These are phyloP conservation scores for Lipomyces starkeyi DNA, from an alignment of 805 yeast genomes.

Conservation along the genomic window DNA sequence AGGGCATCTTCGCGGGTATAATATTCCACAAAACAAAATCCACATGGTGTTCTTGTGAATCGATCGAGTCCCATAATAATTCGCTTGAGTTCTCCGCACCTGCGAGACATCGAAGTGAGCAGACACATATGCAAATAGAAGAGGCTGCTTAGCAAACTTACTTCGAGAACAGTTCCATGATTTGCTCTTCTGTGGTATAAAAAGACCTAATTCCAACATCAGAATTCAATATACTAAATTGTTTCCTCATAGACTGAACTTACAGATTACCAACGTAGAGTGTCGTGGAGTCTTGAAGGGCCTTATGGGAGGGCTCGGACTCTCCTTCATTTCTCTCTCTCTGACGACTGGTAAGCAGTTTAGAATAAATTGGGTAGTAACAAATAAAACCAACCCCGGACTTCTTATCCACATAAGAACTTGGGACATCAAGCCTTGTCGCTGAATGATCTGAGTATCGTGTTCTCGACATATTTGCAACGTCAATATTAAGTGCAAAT, in stretches of 20 bases:
- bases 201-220: slow-evolving; percentile 55
- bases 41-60: slow-evolving; percentile 90
- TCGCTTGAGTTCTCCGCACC: slow-evolving; percentile 68
- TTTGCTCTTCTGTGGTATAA: slow-evolving; percentile 93
- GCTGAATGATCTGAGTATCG: slow-evolving; percentile 16
- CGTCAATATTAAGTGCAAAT: no score
- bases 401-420: slow-evolving; percentile 28
- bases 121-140: not conserved
- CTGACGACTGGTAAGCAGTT: not conserved
- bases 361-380: not conserved
- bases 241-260: slow-evolving; percentile 15
- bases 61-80: slow-evolving; percentile 96
- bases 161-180: slow-evolving; percentile 82
- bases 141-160: slow-evolving; percentile 46
- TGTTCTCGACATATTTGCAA: not conserved
- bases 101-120: slow-evolving; percentile 19
- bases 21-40: slow-evolving; percentile 91
- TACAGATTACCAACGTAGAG: slow-evolving; percentile 85
- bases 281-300: slow-evolving; percentile 69
- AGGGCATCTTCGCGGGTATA: slow-evolving; percentile 71
- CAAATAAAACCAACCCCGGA: slow-evolving; percentile 18
- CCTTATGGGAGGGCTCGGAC: not conserved
- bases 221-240: not conserved
- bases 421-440: slow-evolving; percentile 31
- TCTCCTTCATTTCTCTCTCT: slow-evolving; percentile 3